Evolutionary conservation across 768 basidiomycete species (phyloP).

Genomic region (Mycena kentingensis): DNA sequence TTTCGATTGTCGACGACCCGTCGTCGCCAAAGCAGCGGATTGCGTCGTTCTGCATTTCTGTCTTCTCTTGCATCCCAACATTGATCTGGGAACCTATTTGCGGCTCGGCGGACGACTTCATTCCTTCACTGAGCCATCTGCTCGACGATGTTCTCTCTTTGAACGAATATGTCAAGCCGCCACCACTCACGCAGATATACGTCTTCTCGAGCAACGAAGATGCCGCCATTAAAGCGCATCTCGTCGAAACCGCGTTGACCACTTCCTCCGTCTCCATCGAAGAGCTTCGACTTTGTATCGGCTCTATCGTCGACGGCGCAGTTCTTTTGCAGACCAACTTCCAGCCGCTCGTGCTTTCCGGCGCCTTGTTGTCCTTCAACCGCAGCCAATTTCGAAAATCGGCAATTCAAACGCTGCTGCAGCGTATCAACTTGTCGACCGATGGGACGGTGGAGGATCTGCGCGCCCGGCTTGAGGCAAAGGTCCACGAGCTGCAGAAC

Average conservation of each 20-base stretch:
- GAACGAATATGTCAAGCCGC: constrained; percentile 14
- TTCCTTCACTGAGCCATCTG: constrained; percentile 38
- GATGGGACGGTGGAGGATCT: constrained; percentile 41
- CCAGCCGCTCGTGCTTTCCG: constrained; percentile 49
- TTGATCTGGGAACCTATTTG: constrained; percentile 23
- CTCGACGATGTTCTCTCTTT: constrained; percentile 37
- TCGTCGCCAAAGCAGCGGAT: constrained; percentile 34
- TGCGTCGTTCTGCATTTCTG: constrained; percentile 39
- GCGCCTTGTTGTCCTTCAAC: constrained; percentile 43
- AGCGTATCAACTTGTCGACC: constrained; percentile 41
- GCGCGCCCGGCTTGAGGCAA: constrained; percentile 38
- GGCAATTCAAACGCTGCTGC: constrained; percentile 42
- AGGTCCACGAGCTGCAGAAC: constrained; percentile 37
- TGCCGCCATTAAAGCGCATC: constrained; percentile 40
- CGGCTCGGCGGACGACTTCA: constrained; percentile 34
- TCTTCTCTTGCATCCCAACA: constrained; percentile 29
- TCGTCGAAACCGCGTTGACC: constrained; percentile 44
- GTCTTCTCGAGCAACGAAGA: constrained; percentile 48
- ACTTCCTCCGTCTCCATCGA: constrained; percentile 27
- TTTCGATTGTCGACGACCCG: constrained; percentile 47
- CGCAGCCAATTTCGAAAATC: constrained; percentile 37
- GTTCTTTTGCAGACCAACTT: constrained; percentile 50
- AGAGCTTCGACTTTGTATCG: constrained; percentile 49
- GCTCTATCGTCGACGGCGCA: constrained; percentile 51
- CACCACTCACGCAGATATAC: constrained; percentile 46